Evolutionary conservation across 331 rosid species (phyloP).

Genomic region (Quercus lobata): DNA sequence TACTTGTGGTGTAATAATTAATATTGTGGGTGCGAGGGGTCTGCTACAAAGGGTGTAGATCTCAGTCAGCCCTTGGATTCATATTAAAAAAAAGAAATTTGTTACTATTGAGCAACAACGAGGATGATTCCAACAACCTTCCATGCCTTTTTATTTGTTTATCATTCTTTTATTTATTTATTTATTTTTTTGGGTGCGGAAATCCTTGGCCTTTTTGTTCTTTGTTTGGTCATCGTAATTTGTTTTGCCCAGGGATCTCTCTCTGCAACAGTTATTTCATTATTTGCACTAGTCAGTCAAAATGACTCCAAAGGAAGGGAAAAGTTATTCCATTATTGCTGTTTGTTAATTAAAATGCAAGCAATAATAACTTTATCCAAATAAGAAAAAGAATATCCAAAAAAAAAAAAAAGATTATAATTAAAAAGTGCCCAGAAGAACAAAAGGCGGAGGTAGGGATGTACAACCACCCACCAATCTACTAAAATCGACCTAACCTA

Average conservation of each 20-base stretch:
- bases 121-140: conserved; percentile 21
- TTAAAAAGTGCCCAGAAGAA: too few relatives aligned
- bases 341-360: too few relatives aligned
- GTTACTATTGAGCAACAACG: conserved; percentile 24
- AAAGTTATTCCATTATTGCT: too few relatives aligned
- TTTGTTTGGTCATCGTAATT: conserved; percentile 13
- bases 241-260: conserved; percentile 3
- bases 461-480: too few relatives aligned
- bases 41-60: conserved; percentile 49
- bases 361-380: too few relatives aligned
- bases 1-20: conserved; percentile 40
- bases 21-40: conserved; percentile 37
- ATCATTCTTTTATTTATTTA: not conserved
- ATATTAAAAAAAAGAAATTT: not conserved
- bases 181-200: not conserved
- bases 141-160: not conserved
- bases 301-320: too few relatives aligned
- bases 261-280: too few relatives aligned
- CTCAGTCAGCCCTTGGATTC: conserved; percentile 35
- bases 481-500: too few relatives aligned
- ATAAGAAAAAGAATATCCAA: too few relatives aligned
- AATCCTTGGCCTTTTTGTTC: not conserved
- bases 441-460: too few relatives aligned
- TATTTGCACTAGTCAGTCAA: too few relatives aligned
- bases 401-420: too few relatives aligned